A percentile compares a stretch with the other conserved stretches of the same genome.
phyloP scores from a whole-genome alignment of 164 flowering plant species.

The grape (Vitis vinifera) region DNA sequence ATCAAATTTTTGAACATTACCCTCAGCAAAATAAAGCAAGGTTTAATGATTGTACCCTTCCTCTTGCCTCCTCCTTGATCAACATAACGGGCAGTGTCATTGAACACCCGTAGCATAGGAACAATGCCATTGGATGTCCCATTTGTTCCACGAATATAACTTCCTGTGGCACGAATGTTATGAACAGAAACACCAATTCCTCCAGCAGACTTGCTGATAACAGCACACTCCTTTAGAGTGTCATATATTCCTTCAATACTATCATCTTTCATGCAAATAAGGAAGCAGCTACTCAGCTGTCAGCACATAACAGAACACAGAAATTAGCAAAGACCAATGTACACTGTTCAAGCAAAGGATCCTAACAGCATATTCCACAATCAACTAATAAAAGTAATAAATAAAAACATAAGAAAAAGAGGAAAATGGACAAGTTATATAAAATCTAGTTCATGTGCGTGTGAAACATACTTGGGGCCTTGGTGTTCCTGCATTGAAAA shows the following conservation, averaged over 20 bases:
- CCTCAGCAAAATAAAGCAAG: background rate
- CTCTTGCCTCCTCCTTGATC: conserved; percentile 99
- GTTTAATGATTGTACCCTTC: conserved; percentile 53
- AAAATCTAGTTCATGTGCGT: too few relatives aligned
- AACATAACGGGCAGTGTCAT: conserved; percentile 99
- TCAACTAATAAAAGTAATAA: background rate
- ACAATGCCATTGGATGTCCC: conserved; percentile 98
- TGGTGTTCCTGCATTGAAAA: conserved; percentile 96
- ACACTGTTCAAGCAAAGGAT: background rate
- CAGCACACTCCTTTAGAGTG: conserved; percentile 97
- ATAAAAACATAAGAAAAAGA: background rate
- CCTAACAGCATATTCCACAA: background rate
- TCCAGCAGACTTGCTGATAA: conserved; percentile 98
- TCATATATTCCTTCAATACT: conserved; percentile 99
- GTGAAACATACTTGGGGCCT: conserved; percentile 79
- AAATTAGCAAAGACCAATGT: background rate
- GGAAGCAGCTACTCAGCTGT: conserved; percentile 97
- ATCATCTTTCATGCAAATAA: conserved; percentile 96
- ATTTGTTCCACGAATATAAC: conserved; percentile 99
- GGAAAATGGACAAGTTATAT: background rate
- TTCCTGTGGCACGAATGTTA: conserved; percentile 92
- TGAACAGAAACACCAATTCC: conserved; percentile 98
- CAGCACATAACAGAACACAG: conserved; percentile 10
- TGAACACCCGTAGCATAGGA: conserved; percentile 95
- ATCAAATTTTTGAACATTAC: background rate